These are phyloP conservation scores for Ceriops decandra DNA, from an alignment of 345 rosid species.

Conservation along the genomic window DNA sequence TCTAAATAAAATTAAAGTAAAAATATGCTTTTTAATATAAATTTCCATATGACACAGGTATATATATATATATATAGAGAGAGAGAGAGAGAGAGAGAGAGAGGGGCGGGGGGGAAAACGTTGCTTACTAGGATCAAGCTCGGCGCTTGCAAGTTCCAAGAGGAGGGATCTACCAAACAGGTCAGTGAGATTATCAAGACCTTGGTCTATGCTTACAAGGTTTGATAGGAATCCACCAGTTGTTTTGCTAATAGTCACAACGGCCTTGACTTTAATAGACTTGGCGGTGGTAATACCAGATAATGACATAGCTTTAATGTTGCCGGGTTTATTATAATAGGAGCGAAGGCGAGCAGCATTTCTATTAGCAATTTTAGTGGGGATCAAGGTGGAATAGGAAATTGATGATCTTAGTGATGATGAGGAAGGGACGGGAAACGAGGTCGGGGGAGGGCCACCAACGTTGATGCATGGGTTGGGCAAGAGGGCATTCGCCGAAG, in stretches of 20 bases:
- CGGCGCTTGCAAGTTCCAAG: slow-evolving; percentile 54
- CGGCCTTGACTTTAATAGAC: slow-evolving; percentile 30
- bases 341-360: slow-evolving; percentile 6
- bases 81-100: too few species aligned
- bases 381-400: not conserved
- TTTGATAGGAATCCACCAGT: slow-evolving; percentile 24
- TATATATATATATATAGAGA: too few species aligned
- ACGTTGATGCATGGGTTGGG: slow-evolving; percentile 34
- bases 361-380: not conserved
- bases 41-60: too few species aligned
- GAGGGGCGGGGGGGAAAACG: too few species aligned
- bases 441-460: slow-evolving; percentile 2
- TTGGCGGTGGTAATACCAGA: not conserved
- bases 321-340: not conserved
- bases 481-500: slow-evolving; percentile 4
- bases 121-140: slow-evolving; percentile 51
- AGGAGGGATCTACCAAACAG: slow-evolving; percentile 42
- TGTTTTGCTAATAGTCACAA: slow-evolving; percentile 35
- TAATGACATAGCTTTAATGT: slow-evolving; percentile 17
- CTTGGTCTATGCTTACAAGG: slow-evolving; percentile 15
- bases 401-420: too few species aligned
- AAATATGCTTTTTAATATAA: too few species aligned
- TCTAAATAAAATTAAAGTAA: too few species aligned
- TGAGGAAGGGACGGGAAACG: too few species aligned
- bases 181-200: slow-evolving; percentile 42